These are phyloP conservation scores for Plasmodium chabaudi DNA, from an alignment of 169 alveolate species.

Conservation along the genomic window DNA sequence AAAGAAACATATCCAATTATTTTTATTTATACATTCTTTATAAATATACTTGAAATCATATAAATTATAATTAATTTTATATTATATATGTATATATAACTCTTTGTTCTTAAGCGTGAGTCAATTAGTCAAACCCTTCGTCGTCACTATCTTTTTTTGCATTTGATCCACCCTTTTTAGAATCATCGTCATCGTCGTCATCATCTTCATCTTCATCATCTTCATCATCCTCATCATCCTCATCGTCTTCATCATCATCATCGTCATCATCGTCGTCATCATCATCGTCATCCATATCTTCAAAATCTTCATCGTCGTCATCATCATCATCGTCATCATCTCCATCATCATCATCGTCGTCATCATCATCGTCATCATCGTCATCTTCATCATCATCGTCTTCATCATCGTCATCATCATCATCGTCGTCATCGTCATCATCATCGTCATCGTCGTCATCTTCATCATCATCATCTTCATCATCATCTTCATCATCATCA, in stretches of 20 bases:
- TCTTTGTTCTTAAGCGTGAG: slow-evolving; percentile 2
- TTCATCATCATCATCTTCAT: slow-evolving; percentile 61
- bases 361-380: slow-evolving; percentile 56
- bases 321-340: slow-evolving; percentile 59
- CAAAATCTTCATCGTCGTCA: slow-evolving; percentile 63
- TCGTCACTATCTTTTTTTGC: slow-evolving; percentile 62
- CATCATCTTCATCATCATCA: slow-evolving; percentile 51
- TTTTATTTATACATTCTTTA: slow-evolving; percentile 21
- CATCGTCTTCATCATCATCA: slow-evolving; percentile 65
- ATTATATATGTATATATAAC: not conserved
- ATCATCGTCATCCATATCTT: slow-evolving; percentile 46
- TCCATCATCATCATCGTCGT: slow-evolving; percentile 45
- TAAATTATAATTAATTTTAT: not conserved
- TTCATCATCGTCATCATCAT: slow-evolving; percentile 57
- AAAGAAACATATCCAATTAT: slow-evolving; percentile 25
- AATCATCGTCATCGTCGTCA: slow-evolving; percentile 47
- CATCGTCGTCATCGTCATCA: slow-evolving; percentile 71
- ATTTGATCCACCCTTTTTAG: slow-evolving; percentile 40
- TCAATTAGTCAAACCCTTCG: slow-evolving; percentile 40
- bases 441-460: slow-evolving; percentile 75
- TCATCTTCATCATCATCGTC: slow-evolving; percentile 72
- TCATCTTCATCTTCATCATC: slow-evolving; percentile 67
- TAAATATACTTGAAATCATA: slow-evolving; percentile 12
- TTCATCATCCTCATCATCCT: slow-evolving; percentile 61
- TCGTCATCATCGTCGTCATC: slow-evolving; percentile 63